Conservation (phyloP, 306 rosid species). For the Hylodesmum podocarpum region DNA sequence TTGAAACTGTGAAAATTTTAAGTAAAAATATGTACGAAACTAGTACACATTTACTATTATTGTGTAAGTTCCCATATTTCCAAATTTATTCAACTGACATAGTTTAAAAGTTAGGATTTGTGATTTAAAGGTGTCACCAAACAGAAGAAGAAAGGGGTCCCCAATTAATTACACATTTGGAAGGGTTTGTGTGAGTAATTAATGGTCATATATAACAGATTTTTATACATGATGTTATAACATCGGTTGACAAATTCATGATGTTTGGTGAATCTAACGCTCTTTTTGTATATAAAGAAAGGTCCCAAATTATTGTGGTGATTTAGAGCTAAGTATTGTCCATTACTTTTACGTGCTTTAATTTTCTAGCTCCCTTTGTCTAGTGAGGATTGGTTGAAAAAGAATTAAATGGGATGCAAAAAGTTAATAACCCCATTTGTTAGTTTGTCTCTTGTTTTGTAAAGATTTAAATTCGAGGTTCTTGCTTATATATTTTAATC, state of each 20-base stretch:
- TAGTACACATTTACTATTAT: not conserved
- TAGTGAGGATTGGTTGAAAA: not conserved
- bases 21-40: not conserved
- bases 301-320: not conserved
- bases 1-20: too few relatives aligned
- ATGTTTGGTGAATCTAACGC: conserved; percentile 4
- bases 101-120: not conserved
- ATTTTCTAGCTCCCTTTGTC: not conserved
- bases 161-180: not conserved
- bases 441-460: not conserved
- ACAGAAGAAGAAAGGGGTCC: too few relatives aligned
- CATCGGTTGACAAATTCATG: not conserved
- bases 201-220: not conserved
- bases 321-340: not conserved
- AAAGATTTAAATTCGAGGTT: too few relatives aligned
- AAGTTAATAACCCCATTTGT: not conserved
- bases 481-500: not conserved
- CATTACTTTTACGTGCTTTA: conserved; percentile 16
- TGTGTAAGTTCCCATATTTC: not conserved
- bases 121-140: not conserved
- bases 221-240: not conserved
- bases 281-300: not conserved
- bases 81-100: not conserved
- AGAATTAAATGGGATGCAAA: not conserved
- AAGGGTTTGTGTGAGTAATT: too few relatives aligned